Conservation (phyloP, 306 rosid species). For the Carpinus fangiana region DNA sequence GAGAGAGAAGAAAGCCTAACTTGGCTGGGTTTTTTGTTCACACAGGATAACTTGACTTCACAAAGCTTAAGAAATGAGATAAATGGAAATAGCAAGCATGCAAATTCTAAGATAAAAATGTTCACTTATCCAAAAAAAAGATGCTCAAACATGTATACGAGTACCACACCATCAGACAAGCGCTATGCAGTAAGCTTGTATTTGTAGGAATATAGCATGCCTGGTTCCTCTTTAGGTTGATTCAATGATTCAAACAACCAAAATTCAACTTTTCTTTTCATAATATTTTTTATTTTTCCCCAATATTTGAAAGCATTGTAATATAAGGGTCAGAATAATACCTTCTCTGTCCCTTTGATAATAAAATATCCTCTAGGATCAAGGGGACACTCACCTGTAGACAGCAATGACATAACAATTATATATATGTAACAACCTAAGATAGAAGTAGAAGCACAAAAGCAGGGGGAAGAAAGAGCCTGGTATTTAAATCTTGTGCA, state of each 20-base stretch:
- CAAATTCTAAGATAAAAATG: neutral
- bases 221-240: neutral
- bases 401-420: slow-evolving; percentile 13
- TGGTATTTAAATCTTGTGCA: neutral
- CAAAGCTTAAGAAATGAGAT: neutral
- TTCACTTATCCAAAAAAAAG: too few species aligned
- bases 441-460: neutral
- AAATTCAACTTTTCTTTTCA: neutral
- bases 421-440: slow-evolving; percentile 13
- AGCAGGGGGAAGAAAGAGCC: slow-evolving; percentile 3
- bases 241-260: neutral
- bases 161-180: neutral
- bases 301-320: slow-evolving; percentile 17
- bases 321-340: slow-evolving; percentile 31
- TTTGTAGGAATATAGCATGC: neutral
- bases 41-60: slow-evolving; percentile 10
- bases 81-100: neutral
- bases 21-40: too few species aligned
- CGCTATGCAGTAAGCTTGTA: neutral
- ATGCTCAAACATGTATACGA: too few species aligned
- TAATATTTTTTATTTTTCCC: neutral
- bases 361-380: slow-evolving; percentile 96
- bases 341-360: slow-evolving; percentile 96
- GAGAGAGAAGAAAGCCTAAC: too few species aligned
- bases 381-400: slow-evolving; percentile 87